These are phyloP conservation scores for Macadamia integrifolia DNA, from an alignment of 164 flowering plant species.

Conservation along the genomic window DNA sequence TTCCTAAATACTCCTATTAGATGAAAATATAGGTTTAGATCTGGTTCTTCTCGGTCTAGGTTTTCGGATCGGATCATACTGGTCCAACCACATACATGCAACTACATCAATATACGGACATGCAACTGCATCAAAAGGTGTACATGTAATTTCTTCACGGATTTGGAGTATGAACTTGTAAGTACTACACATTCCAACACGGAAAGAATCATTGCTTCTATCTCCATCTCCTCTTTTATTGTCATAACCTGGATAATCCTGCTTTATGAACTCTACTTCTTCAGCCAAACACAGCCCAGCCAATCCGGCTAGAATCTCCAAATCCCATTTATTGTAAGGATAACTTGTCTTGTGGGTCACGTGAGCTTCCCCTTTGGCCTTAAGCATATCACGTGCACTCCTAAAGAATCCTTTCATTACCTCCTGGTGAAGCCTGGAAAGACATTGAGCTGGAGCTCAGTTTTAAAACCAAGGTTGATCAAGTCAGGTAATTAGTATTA, in stretches of 20 bases:
- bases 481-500: too few species aligned
- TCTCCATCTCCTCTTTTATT: constrained; percentile 3
- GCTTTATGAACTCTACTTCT: neutral
- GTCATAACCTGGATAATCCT: constrained; percentile 7
- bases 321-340: constrained; percentile 1
- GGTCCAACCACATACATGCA: too few species aligned
- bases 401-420: constrained; percentile 19
- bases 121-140: too few species aligned
- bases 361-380: neutral
- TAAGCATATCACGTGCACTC: constrained; percentile 8
- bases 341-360: constrained; percentile 7
- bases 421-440: constrained; percentile 16
- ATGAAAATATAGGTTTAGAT: too few species aligned
- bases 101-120: too few species aligned
- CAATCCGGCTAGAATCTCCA: neutral
- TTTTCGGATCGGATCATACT: too few species aligned
- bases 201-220: neutral
- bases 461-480: too few species aligned
- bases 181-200: too few species aligned
- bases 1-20: too few species aligned
- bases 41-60: too few species aligned
- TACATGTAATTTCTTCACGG: too few species aligned
- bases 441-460: neutral
- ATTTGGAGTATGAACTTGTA: too few species aligned
- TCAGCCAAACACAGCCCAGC: constrained; percentile 1